Evolutionary conservation across 805 yeast species (phyloP).

Genomic region (Ascoidea tarda): DNA sequence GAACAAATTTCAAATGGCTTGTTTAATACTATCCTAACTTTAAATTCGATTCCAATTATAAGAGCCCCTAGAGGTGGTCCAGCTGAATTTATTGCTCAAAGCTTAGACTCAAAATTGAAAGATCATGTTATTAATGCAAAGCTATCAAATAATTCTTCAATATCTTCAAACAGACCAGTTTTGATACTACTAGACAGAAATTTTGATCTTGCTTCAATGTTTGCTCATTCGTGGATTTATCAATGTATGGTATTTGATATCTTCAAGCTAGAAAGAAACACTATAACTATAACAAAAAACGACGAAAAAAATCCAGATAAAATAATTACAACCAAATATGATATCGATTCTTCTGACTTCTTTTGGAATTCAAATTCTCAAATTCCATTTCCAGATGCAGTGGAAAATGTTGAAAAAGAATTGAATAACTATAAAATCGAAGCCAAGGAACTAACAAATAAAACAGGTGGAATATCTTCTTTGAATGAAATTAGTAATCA

Average conservation of each 20-base stretch:
- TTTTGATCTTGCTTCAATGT: conserved; percentile 85
- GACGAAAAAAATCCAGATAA: conserved; percentile 21
- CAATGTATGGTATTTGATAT: conserved; percentile 94
- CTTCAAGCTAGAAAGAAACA: conserved; percentile 67
- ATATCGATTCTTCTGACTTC: conserved; percentile 84
- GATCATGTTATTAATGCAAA: conserved; percentile 68
- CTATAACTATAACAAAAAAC: conserved; percentile 43
- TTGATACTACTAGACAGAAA: conserved; percentile 77
- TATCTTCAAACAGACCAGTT: conserved; percentile 48
- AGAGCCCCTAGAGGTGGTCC: conserved; percentile 90
- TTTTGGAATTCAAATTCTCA: conserved; percentile 82
- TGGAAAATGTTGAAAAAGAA: conserved; percentile 85
- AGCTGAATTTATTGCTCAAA: conserved; percentile 85
- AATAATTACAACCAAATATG: conserved; percentile 45
- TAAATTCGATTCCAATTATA: conserved; percentile 74
- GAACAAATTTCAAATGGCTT: conserved; percentile 67
- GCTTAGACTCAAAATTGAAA: conserved; percentile 68
- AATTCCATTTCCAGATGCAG: conserved; percentile 97
- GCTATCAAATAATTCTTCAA: conserved; percentile 12
- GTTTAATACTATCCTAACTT: conserved; percentile 64
- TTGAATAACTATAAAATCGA: conserved; percentile 71
- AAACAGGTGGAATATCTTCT: conserved; percentile 57
- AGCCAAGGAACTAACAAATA: conserved; percentile 72
- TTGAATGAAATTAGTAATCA: conserved; percentile 58
- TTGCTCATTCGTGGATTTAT: conserved; percentile 95